Evolutionary conservation across 2,329 filamentous ascomycete genomes (phyloP), one percentile per base, ranked within the genome.

Genomic region (Neonectria sp.): DNA sequence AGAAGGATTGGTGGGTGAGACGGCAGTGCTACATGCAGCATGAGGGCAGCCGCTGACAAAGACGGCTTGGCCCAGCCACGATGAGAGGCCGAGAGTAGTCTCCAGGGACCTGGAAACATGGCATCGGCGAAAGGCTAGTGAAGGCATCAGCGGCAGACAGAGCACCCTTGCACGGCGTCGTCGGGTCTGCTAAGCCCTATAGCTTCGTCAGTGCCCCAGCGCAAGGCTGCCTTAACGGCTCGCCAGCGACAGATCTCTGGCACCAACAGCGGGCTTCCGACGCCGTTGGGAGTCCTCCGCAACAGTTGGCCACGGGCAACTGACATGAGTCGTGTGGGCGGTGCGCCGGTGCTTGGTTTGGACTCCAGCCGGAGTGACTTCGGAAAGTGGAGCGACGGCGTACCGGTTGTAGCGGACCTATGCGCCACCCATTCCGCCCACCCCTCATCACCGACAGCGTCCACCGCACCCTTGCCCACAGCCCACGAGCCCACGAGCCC

Each of bases 291-390:
- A 24, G 40, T 45, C 21, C 31, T 40, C 17, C 17, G 49, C 31
- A 29, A 51, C 37, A 40, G 40, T 40, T 24, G 29, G 27, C 40
- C n/a, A 15, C n/a, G 15, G 12, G 31, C 51, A 35, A 15, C 51
- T 24, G n/a, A 35, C 49, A 43, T 68, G 70, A 72, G 70, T 70
- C 70, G 69, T 62, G 49, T 37, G 33, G 53, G 35, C 48, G 33
- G 31, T 31, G 29, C 49, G 59, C 37, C 45, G 59, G 59, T 45
- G 37, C 33, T 17, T 27, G n/a, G 27, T 9, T 33, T 52, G 49
- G 51, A 35, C 15, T 60, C 35, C 58, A 43, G 53, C 49, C 57
- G 37, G 52, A 62, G 63, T 61, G 63, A 62, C 63, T 25, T 52
- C 58, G 57, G 58, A 55, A 62, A 51, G 45, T 62, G 63, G 58